These are phyloP conservation scores for Gynandropsis gynandra DNA, from an alignment of 345 rosid species.

Conservation along the genomic window DNA sequence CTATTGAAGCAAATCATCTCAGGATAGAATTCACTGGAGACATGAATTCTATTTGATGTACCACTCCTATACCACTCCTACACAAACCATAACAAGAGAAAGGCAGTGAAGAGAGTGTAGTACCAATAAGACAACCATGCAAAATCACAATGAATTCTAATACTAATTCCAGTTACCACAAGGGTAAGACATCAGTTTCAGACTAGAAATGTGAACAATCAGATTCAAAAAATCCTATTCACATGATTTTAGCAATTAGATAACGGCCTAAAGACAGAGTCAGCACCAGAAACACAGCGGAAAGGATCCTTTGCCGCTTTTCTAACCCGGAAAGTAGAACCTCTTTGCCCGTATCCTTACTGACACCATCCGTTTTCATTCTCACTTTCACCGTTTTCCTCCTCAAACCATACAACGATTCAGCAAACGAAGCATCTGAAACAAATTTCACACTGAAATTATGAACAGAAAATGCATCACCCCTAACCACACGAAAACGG, in stretches of 20 bases:
- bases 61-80: too few species aligned
- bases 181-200: too few species aligned
- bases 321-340: constrained; percentile 61
- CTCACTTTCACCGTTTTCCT: constrained; percentile 68
- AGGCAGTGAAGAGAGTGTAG: too few species aligned
- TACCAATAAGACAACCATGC: too few species aligned
- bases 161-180: too few species aligned
- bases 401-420: constrained; percentile 90
- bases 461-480: constrained; percentile 8
- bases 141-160: too few species aligned
- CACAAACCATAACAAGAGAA: too few species aligned
- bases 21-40: too few species aligned
- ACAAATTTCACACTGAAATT: constrained; percentile 1
- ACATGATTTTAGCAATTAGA: constrained; percentile 5
- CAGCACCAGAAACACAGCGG: constrained; percentile 90
- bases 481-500: background rate
- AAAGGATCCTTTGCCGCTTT: constrained; percentile 75
- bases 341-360: constrained; percentile 36
- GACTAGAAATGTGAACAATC: too few species aligned
- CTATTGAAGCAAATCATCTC: too few species aligned
- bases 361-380: constrained; percentile 38
- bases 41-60: too few species aligned
- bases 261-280: constrained; percentile 11
- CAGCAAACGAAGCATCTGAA: constrained; percentile 95
- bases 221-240: constrained; percentile 4